Percentiles rank a stretch among this genome's conserved stretches.
Evolutionary conservation across 306 rosid genomes (phyloP).

Genomic region (Vicia sativa): DNA sequence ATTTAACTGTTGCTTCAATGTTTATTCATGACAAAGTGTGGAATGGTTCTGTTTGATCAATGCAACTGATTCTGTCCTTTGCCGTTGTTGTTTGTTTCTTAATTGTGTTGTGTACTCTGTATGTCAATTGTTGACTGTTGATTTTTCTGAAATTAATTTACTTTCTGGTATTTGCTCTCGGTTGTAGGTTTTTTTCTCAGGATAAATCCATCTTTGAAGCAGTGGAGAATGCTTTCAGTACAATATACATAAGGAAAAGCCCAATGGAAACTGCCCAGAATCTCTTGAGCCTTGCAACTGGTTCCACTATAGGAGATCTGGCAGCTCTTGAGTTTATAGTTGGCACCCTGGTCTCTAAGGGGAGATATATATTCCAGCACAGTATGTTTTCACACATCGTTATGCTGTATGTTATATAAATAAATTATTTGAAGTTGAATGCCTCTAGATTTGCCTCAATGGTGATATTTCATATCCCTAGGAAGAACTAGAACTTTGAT

Average conservation of each 20-base stretch:
- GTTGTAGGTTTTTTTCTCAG: slow-evolving; percentile 88
- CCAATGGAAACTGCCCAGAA: slow-evolving; percentile 81
- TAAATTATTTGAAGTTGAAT: slow-evolving; percentile 3
- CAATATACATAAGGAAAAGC: slow-evolving; percentile 78
- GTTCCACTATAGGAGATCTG: slow-evolving; percentile 89
- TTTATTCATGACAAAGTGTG: slow-evolving; percentile 16
- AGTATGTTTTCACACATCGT: slow-evolving; percentile 53
- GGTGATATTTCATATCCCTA: slow-evolving; percentile 9
- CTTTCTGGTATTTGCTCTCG: slow-evolving; percentile 34
- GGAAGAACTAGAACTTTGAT: slow-evolving; percentile 4
- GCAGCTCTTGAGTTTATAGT: slow-evolving; percentile 92
- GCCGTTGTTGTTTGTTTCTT: neutral
- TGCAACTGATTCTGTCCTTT: neutral
- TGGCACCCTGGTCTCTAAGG: slow-evolving; percentile 78
- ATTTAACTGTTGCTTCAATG: slow-evolving; percentile 25
- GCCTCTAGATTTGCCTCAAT: slow-evolving; percentile 30
- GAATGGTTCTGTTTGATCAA: neutral
- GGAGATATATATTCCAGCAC: slow-evolving; percentile 82
- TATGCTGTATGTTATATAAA: slow-evolving; percentile 22
- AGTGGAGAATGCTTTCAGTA: slow-evolving; percentile 84
- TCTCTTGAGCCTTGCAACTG: slow-evolving; percentile 74
- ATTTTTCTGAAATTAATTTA: slow-evolving; percentile 30
- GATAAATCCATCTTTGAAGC: slow-evolving; percentile 96
- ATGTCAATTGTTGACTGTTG: slow-evolving; percentile 23
- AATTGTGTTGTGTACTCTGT: slow-evolving; percentile 17